Evolutionary conservation across 2,329 filamentous ascomycete genomes (phyloP).

Genomic region (Phaeoacremonium minimum): DNA sequence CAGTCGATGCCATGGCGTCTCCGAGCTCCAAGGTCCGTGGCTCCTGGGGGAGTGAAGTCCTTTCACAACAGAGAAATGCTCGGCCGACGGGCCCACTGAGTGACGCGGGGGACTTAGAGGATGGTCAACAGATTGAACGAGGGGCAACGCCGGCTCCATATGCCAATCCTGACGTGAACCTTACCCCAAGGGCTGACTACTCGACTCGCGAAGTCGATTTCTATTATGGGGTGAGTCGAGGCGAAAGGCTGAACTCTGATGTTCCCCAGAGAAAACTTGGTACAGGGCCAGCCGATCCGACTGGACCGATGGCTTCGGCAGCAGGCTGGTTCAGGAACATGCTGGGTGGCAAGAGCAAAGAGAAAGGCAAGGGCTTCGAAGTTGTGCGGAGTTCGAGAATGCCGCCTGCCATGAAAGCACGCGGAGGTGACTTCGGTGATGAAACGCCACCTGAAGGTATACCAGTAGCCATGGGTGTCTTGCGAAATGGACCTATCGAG

Average conservation of each 20-base stretch:
- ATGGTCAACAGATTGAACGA: conserved; percentile 29
- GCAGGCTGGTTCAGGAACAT: conserved; percentile 82
- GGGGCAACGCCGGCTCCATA: conserved; percentile 40
- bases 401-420: conserved; percentile 66
- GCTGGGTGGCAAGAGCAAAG: conserved; percentile 81
- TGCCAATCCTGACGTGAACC: conserved; percentile 30
- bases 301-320: conserved; percentile 82
- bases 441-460: conserved; percentile 65
- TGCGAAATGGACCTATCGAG: conserved; percentile 58
- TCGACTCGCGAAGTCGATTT: conserved; percentile 93
- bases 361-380: conserved; percentile 94
- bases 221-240: conserved; percentile 82
- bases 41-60: conserved; percentile 31
- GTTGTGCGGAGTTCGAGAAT: conserved; percentile 88
- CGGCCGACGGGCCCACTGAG: conserved; percentile 24
- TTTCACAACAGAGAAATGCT: conserved; percentile 30
- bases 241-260: conserved; percentile 79
- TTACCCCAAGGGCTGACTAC: conserved; percentile 72
- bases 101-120: conserved; percentile 35
- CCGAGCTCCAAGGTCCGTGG: conserved; percentile 26
- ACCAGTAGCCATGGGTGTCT: conserved; percentile 58
- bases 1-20: conserved; percentile 44
- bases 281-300: conserved; percentile 92
- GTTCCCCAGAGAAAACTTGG: conserved; percentile 79
- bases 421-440: conserved; percentile 52